A percentile compares a stretch with the other conserved stretches of the same genome.
These are phyloP conservation scores for Colletotrichum destructivum DNA, from an alignment of 2,329 filamentous ascomycete species.

Conservation along the genomic window DNA sequence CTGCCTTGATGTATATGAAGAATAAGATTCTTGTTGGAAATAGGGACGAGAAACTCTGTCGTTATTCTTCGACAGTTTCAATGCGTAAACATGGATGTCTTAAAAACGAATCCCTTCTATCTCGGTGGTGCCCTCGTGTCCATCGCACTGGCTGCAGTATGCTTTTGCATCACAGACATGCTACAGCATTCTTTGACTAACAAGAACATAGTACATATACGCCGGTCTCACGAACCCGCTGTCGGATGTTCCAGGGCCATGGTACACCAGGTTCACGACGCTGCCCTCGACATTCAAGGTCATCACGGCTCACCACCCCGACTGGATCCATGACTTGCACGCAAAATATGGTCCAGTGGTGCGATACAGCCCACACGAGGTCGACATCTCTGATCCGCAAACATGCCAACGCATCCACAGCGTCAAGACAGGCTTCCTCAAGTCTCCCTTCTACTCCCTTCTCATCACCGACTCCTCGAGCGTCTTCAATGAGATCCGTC, in stretches of 20 bases:
- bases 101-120: conserved; percentile 23
- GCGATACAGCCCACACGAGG: conserved; percentile 28
- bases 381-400: conserved; percentile 44
- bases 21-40: neutral
- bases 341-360: conserved; percentile 37
- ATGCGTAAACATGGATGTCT: conserved; percentile 7
- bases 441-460: conserved; percentile 28
- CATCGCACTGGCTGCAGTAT: conserved; percentile 20
- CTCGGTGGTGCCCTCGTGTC: conserved; percentile 14
- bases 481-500: conserved; percentile 29
- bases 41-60: no score
- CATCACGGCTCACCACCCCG: conserved; percentile 14
- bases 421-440: conserved; percentile 25
- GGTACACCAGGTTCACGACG: conserved; percentile 35
- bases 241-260: conserved; percentile 26
- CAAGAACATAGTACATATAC: conserved; percentile 12
- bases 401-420: conserved; percentile 50
- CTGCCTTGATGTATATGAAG: neutral
- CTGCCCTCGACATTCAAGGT: conserved; percentile 17
- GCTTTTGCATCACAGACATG: neutral
- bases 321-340: conserved; percentile 34
- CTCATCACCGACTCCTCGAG: conserved; percentile 40
- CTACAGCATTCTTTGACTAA: neutral
- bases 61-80: neutral
- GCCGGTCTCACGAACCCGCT: conserved; percentile 30